These are phyloP conservation scores for Saturnispora kantuleensis DNA, from an alignment of 805 yeast genomes.

Conservation along the genomic window DNA sequence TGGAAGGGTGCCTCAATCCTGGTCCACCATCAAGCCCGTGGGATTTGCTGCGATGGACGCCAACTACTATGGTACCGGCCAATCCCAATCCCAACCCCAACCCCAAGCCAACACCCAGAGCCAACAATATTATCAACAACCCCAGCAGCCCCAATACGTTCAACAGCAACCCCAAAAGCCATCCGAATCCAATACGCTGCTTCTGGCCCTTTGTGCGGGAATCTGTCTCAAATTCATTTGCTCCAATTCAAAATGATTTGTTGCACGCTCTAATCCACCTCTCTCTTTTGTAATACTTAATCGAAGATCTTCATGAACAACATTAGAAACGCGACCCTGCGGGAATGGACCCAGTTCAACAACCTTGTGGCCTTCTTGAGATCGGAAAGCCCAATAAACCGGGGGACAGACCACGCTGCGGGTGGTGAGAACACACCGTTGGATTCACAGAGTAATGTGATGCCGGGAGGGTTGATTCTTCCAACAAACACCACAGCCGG, in stretches of 20 bases:
- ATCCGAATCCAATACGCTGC: neutral
- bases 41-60: constrained; percentile 27
- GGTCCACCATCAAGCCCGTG: constrained; percentile 24
- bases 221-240: constrained; percentile 3
- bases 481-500: too few species aligned
- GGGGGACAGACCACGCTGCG: neutral
- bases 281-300: neutral
- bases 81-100: constrained; percentile 12
- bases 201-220: constrained; percentile 4
- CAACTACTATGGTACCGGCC: constrained; percentile 13
- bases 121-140: constrained; percentile 23
- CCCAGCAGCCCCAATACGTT: constrained; percentile 25
- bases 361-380: neutral
- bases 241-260: neutral
- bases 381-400: neutral
- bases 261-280: neutral
- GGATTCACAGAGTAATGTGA: neutral
- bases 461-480: constrained; percentile 9
- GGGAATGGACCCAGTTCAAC: neutral
- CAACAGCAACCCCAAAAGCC: constrained; percentile 21
- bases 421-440: constrained; percentile 1
- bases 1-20: constrained; percentile 33
- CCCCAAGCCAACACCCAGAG: constrained; percentile 15
- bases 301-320: constrained; percentile 1
- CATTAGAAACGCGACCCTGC: neutral